Base-by-base conservation (phyloP, 2,329 filamentous ascomycete species). In the Aspergillus jensenii region DNA sequence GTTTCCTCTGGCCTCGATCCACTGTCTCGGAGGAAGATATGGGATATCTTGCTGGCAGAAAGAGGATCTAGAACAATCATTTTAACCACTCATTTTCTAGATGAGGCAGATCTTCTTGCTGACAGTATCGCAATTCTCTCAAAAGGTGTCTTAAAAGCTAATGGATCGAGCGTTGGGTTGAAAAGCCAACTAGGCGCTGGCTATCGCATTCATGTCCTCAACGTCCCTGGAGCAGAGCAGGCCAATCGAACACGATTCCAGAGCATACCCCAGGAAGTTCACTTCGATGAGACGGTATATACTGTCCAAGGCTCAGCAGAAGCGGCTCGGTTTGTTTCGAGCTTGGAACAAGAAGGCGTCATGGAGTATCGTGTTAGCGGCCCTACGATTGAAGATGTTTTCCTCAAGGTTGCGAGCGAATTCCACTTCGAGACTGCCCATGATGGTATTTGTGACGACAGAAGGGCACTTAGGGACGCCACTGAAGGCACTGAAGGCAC, bases 311-410 rank as follows among this genome's bases (percentile, higher is more conserved):
- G 87, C 7, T 95, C 91, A 1, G 77, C 80, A 17, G 80, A 88
- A 46, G 90, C 91, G 0, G 89, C 90, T 0, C 75, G 82, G 4
- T 88, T 93, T 46, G 89, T 96, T 61, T 81, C 83, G 48, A 74
- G 81, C 9, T 79, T 97, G 1, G 89, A 96, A 70, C 75, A 79
- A 1, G 78, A 81, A 1, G 85, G 86, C 0, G 82, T 96, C 41
- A 80, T 81, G 15, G 89, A 96, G 58, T 96, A 96, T 71, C 87
- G 92, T 58, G 90, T 96, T 64, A 90, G 89, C 15, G 91, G 91
- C 0, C 93, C 93, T 0, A 96, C 91, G 0, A 92, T 97, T 41
- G 93, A 97, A 71, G 92, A 96, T 65, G 92, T 96, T 0, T 97
- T 97, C 73, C 77, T 97, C 23, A 88, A 90, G 63, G 81, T 96